phyloP scores from a whole-genome alignment of 2,329 filamentous ascomycete genomes.

The Alternaria sp. region DNA sequence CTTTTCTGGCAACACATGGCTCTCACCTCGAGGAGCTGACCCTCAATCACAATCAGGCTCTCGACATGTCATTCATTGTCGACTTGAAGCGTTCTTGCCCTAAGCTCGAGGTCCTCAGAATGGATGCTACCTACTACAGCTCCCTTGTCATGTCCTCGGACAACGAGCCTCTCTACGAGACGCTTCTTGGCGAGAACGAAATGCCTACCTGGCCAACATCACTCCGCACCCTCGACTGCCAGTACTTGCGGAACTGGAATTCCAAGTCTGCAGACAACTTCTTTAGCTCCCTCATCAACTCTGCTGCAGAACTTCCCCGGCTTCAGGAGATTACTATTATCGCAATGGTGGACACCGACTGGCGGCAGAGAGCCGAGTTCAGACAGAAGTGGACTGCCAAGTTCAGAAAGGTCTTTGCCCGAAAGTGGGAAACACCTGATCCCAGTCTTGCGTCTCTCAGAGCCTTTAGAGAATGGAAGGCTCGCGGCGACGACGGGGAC shows the following conservation, averaged over 20 bases:
- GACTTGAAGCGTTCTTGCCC: slow-evolving; percentile 72
- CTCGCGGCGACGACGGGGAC: slow-evolving; percentile 6
- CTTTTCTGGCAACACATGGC: slow-evolving; percentile 73
- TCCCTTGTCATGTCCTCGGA: slow-evolving; percentile 72
- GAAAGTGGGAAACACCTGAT: slow-evolving; percentile 55
- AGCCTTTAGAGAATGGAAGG: slow-evolving; percentile 53
- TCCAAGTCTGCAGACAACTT: slow-evolving; percentile 75
- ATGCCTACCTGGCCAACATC: slow-evolving; percentile 79
- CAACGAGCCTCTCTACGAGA: slow-evolving; percentile 75
- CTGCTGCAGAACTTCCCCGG: slow-evolving; percentile 68
- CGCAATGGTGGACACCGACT: slow-evolving; percentile 77
- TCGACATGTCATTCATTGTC: slow-evolving; percentile 77
- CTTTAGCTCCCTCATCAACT: slow-evolving; percentile 77
- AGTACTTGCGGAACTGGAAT: slow-evolving; percentile 78
- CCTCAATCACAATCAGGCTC: slow-evolving; percentile 78
- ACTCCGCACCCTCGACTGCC: slow-evolving; percentile 74
- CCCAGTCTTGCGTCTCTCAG: slow-evolving; percentile 51
- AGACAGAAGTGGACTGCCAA: slow-evolving; percentile 78
- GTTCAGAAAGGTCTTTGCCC: slow-evolving; percentile 71
- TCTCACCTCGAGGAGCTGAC: slow-evolving; percentile 69
- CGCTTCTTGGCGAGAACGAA: slow-evolving; percentile 67
- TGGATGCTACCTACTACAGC: slow-evolving; percentile 82
- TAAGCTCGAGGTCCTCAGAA: slow-evolving; percentile 70
- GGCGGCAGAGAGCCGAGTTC: slow-evolving; percentile 82
- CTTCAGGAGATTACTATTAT: slow-evolving; percentile 72